Conservation (phyloP, 768 basidiomycete genomes). For the Stropharia rugosoannulata region DNA sequence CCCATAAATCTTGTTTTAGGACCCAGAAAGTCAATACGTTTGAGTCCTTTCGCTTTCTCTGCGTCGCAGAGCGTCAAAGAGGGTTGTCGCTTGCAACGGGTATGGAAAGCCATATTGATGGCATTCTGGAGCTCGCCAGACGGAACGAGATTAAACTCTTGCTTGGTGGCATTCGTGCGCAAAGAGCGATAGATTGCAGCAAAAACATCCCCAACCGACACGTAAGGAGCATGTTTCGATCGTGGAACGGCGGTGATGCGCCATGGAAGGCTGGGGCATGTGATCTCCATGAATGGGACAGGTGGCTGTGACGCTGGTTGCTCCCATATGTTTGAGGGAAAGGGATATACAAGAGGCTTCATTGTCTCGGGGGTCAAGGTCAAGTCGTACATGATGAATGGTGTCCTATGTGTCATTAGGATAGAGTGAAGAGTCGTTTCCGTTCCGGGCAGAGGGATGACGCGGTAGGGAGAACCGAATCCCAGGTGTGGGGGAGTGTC, state of each 20-base stretch:
- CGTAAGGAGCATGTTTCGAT: constrained; percentile 18
- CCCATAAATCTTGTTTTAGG: constrained; percentile 40
- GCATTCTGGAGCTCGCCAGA: constrained; percentile 25
- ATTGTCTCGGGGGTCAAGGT: constrained; percentile 11
- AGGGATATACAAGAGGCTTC: constrained; percentile 1
- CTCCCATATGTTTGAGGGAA: constrained; percentile 16
- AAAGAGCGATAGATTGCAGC: constrained; percentile 42
- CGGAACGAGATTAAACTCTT: constrained; percentile 38
- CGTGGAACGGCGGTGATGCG: constrained; percentile 29
- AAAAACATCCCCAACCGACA: constrained; percentile 47
- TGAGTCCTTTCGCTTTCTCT: constrained; percentile 48
- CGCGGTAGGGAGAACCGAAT: constrained; percentile 7
- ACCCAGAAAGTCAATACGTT: constrained; percentile 54
- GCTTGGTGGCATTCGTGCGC: constrained; percentile 34
- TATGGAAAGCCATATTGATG: constrained; percentile 42
- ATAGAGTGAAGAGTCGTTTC: neutral
- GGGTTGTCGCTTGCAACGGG: constrained; percentile 33
- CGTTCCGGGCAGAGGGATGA: constrained; percentile 1
- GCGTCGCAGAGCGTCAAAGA: constrained; percentile 28
- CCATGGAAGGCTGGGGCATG: constrained; percentile 31
- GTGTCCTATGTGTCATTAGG: constrained; percentile 1
- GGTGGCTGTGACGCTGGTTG: constrained; percentile 36
- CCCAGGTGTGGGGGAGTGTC: constrained; percentile 5
- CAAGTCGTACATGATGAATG: constrained; percentile 12
- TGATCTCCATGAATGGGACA: constrained; percentile 28